These are phyloP conservation scores for Ceratobasidium sp. DNA, from an alignment of 1,284 basidiomycete genomes.

Conservation along the genomic window DNA sequence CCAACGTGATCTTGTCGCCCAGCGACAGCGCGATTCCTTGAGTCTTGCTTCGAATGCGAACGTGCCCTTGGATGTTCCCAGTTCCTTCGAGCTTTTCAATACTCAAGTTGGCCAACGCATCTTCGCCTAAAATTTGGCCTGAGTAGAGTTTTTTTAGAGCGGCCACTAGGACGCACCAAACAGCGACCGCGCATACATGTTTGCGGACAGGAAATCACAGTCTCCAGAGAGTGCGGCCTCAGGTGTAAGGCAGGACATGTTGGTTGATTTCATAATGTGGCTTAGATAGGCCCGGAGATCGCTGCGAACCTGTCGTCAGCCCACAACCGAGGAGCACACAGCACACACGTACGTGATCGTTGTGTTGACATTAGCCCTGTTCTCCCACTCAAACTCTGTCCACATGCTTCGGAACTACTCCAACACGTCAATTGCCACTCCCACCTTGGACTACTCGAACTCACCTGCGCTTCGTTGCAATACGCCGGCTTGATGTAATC, in stretches of 20 bases:
- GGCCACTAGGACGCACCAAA: slow-evolving; percentile 70
- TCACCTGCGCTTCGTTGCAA: slow-evolving; percentile 92
- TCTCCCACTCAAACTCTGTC: slow-evolving; percentile 99
- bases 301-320: slow-evolving; percentile 47
- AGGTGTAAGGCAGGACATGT: slow-evolving; percentile 96
- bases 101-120: slow-evolving; percentile 94
- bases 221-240: slow-evolving; percentile 90
- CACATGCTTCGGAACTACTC: slow-evolving; percentile 93
- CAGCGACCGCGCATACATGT: slow-evolving; percentile 89
- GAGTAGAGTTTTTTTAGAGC: neutral
- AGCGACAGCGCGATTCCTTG: slow-evolving; percentile 94
- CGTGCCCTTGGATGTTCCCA: slow-evolving; percentile 86
- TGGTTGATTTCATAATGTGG: slow-evolving; percentile 91
- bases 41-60: slow-evolving; percentile 91
- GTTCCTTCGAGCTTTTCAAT: slow-evolving; percentile 85
- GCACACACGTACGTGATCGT: slow-evolving; percentile 66
- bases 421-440: slow-evolving; percentile 22
- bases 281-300: slow-evolving; percentile 84
- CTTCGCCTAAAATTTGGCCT: slow-evolving; percentile 69
- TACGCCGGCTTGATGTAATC: slow-evolving; percentile 99
- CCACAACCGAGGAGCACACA: slow-evolving; percentile 25
- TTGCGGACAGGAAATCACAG: slow-evolving; percentile 92
- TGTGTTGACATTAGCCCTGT: slow-evolving; percentile 91
- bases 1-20: slow-evolving; percentile 91
- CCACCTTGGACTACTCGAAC: slow-evolving; percentile 42